Evolutionary conservation across 2,329 filamentous ascomycete species (phyloP).

Genomic region (Neonectria magnoliae): DNA sequence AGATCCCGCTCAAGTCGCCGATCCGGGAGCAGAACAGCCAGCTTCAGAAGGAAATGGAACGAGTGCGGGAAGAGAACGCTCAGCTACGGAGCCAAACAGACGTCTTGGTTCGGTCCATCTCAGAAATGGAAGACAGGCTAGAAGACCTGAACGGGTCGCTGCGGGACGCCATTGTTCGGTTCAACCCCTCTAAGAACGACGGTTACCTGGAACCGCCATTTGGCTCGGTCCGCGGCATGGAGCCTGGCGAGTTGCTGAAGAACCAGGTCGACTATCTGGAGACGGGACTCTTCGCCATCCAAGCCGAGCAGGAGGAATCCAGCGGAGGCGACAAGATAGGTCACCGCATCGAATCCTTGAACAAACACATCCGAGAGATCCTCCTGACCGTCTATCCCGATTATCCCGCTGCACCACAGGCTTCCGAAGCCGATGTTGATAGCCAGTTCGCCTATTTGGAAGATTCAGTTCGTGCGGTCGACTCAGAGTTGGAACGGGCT

Average conservation of each 20-base stretch:
- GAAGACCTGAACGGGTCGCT: conserved; percentile 74
- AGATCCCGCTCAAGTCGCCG: conserved; percentile 68
- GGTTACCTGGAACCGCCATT: conserved; percentile 57
- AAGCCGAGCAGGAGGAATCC: conserved; percentile 63
- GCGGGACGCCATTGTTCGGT: conserved; percentile 71
- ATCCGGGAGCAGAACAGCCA: conserved; percentile 63
- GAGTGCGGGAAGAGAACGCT: conserved; percentile 57
- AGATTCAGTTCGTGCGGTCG: conserved; percentile 63
- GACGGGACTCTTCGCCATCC: conserved; percentile 69
- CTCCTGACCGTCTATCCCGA: conserved; percentile 59
- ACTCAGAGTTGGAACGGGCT: conserved; percentile 54
- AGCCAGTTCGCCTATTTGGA: conserved; percentile 77
- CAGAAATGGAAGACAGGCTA: conserved; percentile 71
- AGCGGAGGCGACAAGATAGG: conserved; percentile 51
- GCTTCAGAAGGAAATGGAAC: conserved; percentile 59
- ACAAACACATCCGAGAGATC: conserved; percentile 70
- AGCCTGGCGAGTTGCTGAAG: conserved; percentile 59
- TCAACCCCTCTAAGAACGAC: conserved; percentile 65
- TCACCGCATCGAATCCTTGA: conserved; percentile 69
- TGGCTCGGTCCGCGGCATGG: conserved; percentile 42
- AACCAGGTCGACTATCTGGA: conserved; percentile 78
- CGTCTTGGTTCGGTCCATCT: conserved; percentile 58
- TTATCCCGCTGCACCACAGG: conserved; percentile 67
- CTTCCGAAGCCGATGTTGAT: conserved; percentile 66
- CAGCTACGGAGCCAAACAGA: conserved; percentile 49